Conservation (phyloP, 495 filamentous ascomycete genomes). For the Elasticomyces elasticus region DNA sequence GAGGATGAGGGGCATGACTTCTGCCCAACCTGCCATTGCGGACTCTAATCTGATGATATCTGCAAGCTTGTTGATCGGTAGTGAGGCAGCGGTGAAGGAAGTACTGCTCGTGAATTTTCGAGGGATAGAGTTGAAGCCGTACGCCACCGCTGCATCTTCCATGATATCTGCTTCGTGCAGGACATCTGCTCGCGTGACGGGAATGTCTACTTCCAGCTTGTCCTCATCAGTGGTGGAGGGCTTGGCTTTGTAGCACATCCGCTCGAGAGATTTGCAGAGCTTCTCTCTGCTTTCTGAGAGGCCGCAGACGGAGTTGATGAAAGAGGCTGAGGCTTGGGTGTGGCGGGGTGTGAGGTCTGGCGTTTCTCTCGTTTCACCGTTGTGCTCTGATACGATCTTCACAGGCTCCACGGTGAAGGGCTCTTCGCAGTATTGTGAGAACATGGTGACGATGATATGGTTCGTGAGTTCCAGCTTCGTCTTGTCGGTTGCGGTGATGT, state of each 20-base stretch:
- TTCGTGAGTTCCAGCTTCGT: conserved; percentile 95
- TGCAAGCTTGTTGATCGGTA: conserved; percentile 84
- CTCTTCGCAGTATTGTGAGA: conserved; percentile 81
- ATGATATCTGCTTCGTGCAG: conserved; percentile 96
- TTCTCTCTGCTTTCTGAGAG: conserved; percentile 58
- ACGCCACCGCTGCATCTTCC: conserved; percentile 93
- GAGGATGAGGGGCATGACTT: conserved; percentile 92
- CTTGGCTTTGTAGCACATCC: conserved; percentile 73
- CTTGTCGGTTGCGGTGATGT: conserved; percentile 91
- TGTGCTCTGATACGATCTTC: conserved; percentile 83
- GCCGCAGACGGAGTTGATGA: conserved; percentile 86
- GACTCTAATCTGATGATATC: conserved; percentile 87
- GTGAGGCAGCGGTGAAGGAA: conserved; percentile 73
- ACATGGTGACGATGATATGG: conserved; percentile 94
- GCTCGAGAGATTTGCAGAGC: conserved; percentile 65
- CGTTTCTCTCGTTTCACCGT: conserved; percentile 64
- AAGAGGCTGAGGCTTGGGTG: conserved; percentile 74
- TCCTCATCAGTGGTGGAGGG: conserved; percentile 48
- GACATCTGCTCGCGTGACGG: conserved; percentile 82
- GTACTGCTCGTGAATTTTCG: conserved; percentile 71
- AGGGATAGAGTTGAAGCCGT: conserved; percentile 92
- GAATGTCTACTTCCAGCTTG: conserved; percentile 68
- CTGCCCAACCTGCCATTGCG: conserved; percentile 90
- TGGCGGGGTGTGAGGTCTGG: conserved; percentile 68
- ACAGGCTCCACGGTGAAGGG: conserved; percentile 89